Evolutionary conservation across 2,329 filamentous ascomycete species (phyloP), one percentile per base, ranked within the genome.

Genomic region (Fusarium acutatum): DNA sequence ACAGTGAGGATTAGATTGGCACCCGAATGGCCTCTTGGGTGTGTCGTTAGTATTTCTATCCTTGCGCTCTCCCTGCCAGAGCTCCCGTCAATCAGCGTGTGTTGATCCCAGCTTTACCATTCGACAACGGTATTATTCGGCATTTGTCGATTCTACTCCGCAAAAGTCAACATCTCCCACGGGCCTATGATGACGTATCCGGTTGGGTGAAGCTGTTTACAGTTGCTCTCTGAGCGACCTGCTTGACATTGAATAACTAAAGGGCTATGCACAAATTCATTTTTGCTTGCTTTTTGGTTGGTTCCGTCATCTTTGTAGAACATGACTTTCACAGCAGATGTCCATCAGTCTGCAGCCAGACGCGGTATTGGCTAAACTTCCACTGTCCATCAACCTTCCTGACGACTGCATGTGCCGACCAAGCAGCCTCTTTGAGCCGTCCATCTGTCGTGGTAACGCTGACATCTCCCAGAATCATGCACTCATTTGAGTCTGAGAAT

Each of bases 391-490:
- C 74, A 18, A 75, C 78, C 60, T 74, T 78, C 26, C 61, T 76
- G 61, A 83, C 58, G 46, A 78, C 75, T 15, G 72, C 80, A 56
- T 82, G 80, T 38, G 72, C 81, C 43, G 80, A 76, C 80, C 81
- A 83, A 14, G 78, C 72, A 56, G 79, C 72, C 28, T 75, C 67
- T 20, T 74, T 65, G 43, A 69, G 70, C 35, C 74, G 58, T 34
- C 78, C 81, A 34, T 81, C 79, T 61, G 67, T 78, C 13, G 75
- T 78, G 60, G 67, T 71, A 20, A 79, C 69, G 50, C 69, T 74
- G 54, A 80, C 79, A 18, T 80, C 75, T 32, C 81, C 80, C 52
- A 81, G 73, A 26, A 82, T 49, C 80, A 82, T 82, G n/a, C 72
- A 61, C 20, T 70, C 61, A 60, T 49, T 72, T 53, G 72, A 60